Evolutionary conservation across 2,329 filamentous ascomycete genomes (phyloP), one percentile per base, ranked within the genome.

Genomic region (Aureobasidium mangrovei): DNA sequence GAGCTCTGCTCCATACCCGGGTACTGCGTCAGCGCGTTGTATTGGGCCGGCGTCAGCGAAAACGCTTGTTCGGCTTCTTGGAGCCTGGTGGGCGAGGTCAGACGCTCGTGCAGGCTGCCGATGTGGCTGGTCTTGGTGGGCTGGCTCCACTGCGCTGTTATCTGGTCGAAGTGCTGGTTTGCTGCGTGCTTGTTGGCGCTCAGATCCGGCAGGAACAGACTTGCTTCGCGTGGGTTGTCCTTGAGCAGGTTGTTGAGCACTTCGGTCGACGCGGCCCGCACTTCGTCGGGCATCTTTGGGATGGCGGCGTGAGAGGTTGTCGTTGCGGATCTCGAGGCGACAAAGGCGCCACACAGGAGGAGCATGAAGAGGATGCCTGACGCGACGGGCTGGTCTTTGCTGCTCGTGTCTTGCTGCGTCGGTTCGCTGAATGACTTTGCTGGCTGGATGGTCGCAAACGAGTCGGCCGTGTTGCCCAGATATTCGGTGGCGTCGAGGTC

Each of bases 331-430:
- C 91, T 94, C 32, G 91, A 96, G 58, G 93, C 86, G 63, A 97
- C 90, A 67, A 96, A 95, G 52, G 93, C 93, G 67, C 93, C 93
- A 60, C 95, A 91, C 53, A 98, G 85, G 66, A 98, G 86, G 62
- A 96, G 86, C 89, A 96, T 95, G 71, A 91, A 85, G 69, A 97
- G 78, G 64, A 97, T 74, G 64, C 88, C 82, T 49, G 89, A 88
- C 64, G 91, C 87, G 61, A 88, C 84, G 58, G 84, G 79, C 56
- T 77, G 74, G 56, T 78, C 77, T 33, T 58, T 52, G 58, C 62
- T 43, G 63, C 32, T 7, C 8, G 26, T 8, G 4, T 49, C 29
- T 26, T 52, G 29, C 10, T 38, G 18, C 7, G 7, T 35, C 7
- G 18, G 39, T 7, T 42, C 33, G 2, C 10, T 4, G 7, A 24